A percentile compares a stretch with the other conserved stretches of the same genome.
Conservation (phyloP, 192 early-diverging fungal genomes). For the Coemansia sp. region DNA sequence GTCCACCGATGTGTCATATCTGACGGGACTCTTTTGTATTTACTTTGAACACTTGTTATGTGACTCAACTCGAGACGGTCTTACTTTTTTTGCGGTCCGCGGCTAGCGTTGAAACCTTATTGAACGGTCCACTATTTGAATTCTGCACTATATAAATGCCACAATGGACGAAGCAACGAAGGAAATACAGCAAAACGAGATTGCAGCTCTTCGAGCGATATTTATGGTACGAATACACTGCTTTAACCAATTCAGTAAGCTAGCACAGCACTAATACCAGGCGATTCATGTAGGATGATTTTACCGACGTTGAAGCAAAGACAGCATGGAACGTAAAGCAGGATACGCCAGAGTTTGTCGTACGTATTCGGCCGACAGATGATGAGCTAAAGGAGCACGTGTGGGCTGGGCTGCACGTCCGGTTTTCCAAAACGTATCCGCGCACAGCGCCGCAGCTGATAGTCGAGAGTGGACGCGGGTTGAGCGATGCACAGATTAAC, state of each 20-base stretch:
- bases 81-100: neutral
- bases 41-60: constrained; percentile 4
- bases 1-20: constrained; percentile 1
- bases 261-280: neutral
- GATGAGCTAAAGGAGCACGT: constrained; percentile 28
- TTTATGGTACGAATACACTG: constrained; percentile 35
- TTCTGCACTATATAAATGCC: constrained; percentile 18
- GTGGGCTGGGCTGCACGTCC: constrained; percentile 37
- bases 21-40: constrained; percentile 1
- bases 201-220: constrained; percentile 66
- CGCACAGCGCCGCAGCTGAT: constrained; percentile 60
- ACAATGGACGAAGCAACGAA: constrained; percentile 42
- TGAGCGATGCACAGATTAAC: constrained; percentile 55
- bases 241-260: neutral
- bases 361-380: constrained; percentile 37
- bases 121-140: neutral
- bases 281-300: constrained; percentile 45
- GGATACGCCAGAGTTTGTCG: constrained; percentile 37
- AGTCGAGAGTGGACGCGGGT: constrained; percentile 56
- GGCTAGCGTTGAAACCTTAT: neutral
- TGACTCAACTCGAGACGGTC: constrained; percentile 1
- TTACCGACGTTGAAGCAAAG: constrained; percentile 32
- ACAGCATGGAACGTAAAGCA: constrained; percentile 51
- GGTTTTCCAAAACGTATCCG: constrained; percentile 68
- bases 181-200: constrained; percentile 68